These are phyloP conservation scores for Cordyceps farinosa DNA, from an alignment of 2,329 filamentous ascomycete species.

Conservation along the genomic window DNA sequence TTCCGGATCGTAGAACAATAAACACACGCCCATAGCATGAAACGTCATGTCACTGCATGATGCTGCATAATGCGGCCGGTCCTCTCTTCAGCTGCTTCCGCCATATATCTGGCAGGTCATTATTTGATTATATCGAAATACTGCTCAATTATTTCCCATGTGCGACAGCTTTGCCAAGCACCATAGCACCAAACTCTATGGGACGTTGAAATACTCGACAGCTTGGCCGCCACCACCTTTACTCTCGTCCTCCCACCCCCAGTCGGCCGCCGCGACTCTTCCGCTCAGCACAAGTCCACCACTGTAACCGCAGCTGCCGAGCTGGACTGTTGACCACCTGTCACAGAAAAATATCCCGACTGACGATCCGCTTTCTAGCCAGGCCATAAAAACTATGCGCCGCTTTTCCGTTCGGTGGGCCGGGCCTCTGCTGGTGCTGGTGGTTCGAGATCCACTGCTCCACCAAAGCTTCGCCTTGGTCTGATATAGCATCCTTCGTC, in stretches of 20 bases:
- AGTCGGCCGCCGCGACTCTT: background rate
- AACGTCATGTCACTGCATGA: background rate
- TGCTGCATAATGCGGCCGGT: background rate
- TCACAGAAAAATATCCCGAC: background rate
- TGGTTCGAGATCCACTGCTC: constrained; percentile 1
- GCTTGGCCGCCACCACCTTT: background rate
- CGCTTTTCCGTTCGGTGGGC: background rate
- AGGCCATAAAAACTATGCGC: background rate
- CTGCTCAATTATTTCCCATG: background rate
- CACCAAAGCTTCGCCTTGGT: background rate
- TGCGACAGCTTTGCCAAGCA: background rate
- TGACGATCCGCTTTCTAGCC: background rate
- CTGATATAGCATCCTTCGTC: background rate
- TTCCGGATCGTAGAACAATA: background rate
- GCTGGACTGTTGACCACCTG: background rate
- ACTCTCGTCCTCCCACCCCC: background rate
- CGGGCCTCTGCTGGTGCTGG: background rate
- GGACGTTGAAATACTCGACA: background rate
- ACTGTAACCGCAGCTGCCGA: background rate
- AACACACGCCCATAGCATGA: background rate
- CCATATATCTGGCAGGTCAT: background rate
- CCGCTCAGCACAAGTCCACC: too few relatives aligned
- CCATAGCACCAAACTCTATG: background rate
- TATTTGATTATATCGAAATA: background rate
- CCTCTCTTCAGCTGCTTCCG: background rate